Base-by-base conservation (phyloP, 1,284 basidiomycete species). In the Earliella scabrosa region DNA sequence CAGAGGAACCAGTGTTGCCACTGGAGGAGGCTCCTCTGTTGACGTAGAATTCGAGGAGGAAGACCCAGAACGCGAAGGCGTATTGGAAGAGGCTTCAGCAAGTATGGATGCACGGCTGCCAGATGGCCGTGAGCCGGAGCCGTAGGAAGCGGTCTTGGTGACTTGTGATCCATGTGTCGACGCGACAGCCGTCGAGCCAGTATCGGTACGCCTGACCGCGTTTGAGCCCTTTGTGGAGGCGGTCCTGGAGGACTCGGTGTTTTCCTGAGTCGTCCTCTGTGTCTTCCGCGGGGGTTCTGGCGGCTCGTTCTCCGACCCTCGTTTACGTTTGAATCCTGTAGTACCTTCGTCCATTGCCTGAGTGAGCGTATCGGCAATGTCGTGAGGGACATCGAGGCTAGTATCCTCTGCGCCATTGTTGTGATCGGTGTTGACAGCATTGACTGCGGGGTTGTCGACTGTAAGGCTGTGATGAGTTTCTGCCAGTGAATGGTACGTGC, bases 281-380 rank as follows among this genome's bases (percentile, higher is more conserved):
- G 4, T 31, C 39, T 47, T 50, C 41, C 13, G 38, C 8, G 38
- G 47, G 6, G 32, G 44, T 18, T 40, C 40, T 20, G 45, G 45
- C 5, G 11, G 14, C 1, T 27, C 45, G 16, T 48, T 45, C 14
- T 50, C 38, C 8, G 2, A 23, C 0, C 7, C 24, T 10, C 54
- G 58, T 23, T 56, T 53, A 3, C 54, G 54, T 21, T 54, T 54
- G 13, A 20, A 13, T 3, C 27, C 36, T 9, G 14, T n/a, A n/a
- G 10, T 32, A 16, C 24, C 29, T 8, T 41, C 38, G 14, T 56
- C 49, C 13, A 29, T 14, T 3, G 18, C 24, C 13, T 32, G 43
- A 3, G 36, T 45, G 23, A 34, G 38, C 7, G 21, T 29, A 2
- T 50, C 38, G 1, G 20, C 23, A 6, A 20, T 26, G 11, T 27